Conservation (phyloP, 2,329 filamentous ascomycete species). For the Phialemoniopsis sp. region DNA sequence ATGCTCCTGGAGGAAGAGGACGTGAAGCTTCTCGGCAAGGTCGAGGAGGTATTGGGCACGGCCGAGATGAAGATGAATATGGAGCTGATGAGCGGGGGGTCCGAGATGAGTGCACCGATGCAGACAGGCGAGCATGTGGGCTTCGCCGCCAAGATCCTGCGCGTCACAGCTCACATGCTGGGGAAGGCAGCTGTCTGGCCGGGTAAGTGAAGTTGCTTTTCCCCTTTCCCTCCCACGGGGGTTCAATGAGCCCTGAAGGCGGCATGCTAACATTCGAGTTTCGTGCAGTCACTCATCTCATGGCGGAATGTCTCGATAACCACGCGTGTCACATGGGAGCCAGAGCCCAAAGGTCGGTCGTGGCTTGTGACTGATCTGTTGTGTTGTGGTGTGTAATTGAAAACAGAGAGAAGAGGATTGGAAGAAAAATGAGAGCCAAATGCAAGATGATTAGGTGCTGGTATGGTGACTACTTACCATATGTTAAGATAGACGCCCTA, state of each 20-base stretch:
- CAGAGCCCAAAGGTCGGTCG: slow-evolving; percentile 48
- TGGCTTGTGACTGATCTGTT: slow-evolving; percentile 30
- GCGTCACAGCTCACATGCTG: slow-evolving; percentile 81
- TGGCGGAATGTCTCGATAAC: slow-evolving; percentile 50
- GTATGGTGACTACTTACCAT: too few relatives aligned
- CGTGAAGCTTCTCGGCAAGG: slow-evolving; percentile 76
- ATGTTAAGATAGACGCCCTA: too few relatives aligned
- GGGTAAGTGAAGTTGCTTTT: slow-evolving; percentile 47
- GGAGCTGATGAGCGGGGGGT: slow-evolving; percentile 45
- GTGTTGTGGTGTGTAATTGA: too few relatives aligned
- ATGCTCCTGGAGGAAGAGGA: slow-evolving; percentile 93
- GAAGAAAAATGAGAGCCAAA: too few relatives aligned
- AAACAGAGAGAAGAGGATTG: too few relatives aligned
- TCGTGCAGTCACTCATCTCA: slow-evolving; percentile 43
- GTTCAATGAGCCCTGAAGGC: too few relatives aligned
- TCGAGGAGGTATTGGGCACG: slow-evolving; percentile 71
- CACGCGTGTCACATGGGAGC: slow-evolving; percentile 48
- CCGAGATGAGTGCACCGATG: slow-evolving; percentile 23
- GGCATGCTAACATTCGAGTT: slow-evolving; percentile 8
- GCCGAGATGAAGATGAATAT: slow-evolving; percentile 77
- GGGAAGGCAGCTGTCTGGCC: slow-evolving; percentile 92
- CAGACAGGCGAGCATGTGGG: slow-evolving; percentile 62
- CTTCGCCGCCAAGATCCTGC: slow-evolving; percentile 79
- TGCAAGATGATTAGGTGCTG: too few relatives aligned
- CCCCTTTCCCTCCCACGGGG: too few relatives aligned